Base-by-base conservation (phyloP, 345 rosid species). In the Ailanthus altissimus region DNA sequence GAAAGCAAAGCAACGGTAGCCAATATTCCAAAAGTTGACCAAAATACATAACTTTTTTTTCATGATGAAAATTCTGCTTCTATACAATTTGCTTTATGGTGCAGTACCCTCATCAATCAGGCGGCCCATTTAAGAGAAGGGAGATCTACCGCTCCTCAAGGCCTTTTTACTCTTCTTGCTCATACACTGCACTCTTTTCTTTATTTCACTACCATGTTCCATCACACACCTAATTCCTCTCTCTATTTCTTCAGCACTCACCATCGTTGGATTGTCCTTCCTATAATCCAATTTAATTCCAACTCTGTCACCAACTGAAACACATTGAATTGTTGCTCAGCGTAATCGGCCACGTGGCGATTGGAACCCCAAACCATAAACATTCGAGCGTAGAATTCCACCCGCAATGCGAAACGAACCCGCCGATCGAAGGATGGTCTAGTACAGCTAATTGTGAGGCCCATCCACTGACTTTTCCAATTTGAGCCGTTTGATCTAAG, bases 401-500 rank as follows among this genome's bases (percentile, higher is more conserved):
- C 7, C 91, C 91, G n/a, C 94, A 89, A 36, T 90, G 92, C 14
- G 92, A 85, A 53, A 88, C 89, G n/a, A 88, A 88, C 1, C 90
- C 92, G 3, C 87, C 88, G 0, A 85, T 49, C 0, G 90, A 85
- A 1, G 67, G 70, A 69, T 85, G 88, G 2, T 74, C 87, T 8
- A 90, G n/a, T 0, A 90, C 16, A 0, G 75, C 79, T 5, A 54
- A 81, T 23, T 90, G 91, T 14, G 90, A 90, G 9, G 89, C 93
- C 91, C 91, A 84, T 11, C 93, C 85, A 6, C 81, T 80, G 0
- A 86, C 71, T 71, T 69, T 79, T 1, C 91, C 91, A 0, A 61
- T 59, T 67, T 63, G 62, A 0, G 76, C 75, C 50, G 88, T 86
- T n/a, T 86, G 79, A 1, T 86, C 72, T 1, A 85, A 16, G 58